Evolutionary conservation across 352 stramenopile genomes (phyloP).

Genomic region (Phytophthora sp.): DNA sequence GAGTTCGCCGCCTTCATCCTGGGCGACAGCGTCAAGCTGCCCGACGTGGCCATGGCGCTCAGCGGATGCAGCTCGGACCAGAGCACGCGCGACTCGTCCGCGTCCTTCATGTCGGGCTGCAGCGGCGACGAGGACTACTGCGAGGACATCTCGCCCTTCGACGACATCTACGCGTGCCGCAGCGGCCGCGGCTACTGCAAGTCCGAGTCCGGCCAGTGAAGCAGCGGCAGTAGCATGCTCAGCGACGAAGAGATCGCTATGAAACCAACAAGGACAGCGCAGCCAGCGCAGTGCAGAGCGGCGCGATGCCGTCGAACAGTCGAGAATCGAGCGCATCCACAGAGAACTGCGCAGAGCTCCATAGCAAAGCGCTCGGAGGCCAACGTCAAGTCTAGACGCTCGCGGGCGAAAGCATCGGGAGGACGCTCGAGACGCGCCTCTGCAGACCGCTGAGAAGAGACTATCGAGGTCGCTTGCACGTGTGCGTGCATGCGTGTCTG

Average conservation of each 20-base stretch:
- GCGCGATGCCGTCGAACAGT: neutral
- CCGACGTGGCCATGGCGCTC: slow-evolving; percentile 16
- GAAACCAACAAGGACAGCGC: neutral
- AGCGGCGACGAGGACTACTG: slow-evolving; percentile 27
- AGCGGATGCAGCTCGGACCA: slow-evolving; percentile 28
- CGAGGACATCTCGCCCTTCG: slow-evolving; percentile 14
- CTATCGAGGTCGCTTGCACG: no score
- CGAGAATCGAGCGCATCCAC: neutral
- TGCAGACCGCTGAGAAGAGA: neutral
- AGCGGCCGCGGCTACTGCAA: slow-evolving; percentile 34
- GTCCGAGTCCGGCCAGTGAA: slow-evolving; percentile 36
- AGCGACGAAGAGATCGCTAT: neutral
- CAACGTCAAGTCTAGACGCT: no score
- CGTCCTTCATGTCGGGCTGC: slow-evolving; percentile 24
- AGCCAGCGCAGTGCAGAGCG: neutral
- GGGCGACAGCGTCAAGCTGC: slow-evolving; percentile 29
- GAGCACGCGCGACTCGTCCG: slow-evolving; percentile 32
- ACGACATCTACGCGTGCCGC: slow-evolving; percentile 19
- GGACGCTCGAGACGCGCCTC: neutral
- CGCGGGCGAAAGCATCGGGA: no score
- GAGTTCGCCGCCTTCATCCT: slow-evolving; percentile 37
- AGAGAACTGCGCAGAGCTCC: neutral
- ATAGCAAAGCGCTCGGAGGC: no score
- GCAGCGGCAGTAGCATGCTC: neutral
- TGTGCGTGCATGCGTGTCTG: neutral